A percentile compares a stretch with the other conserved stretches of the same genome.
Conservation (phyloP, 768 basidiomycete species). For the Chalciporus chontae region DNA sequence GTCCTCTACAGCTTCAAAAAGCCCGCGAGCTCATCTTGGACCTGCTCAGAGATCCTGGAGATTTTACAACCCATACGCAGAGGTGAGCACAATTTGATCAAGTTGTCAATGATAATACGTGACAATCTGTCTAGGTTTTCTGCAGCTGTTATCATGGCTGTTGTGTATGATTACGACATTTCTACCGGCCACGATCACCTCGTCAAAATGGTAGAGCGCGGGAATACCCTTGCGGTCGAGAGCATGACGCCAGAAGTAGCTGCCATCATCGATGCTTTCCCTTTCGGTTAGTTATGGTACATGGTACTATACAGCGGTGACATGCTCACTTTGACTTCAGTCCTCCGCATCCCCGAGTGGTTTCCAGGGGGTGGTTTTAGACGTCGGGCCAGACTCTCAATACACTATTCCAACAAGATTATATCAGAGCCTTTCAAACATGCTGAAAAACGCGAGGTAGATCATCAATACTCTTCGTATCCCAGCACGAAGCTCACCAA, state of each 20-base stretch:
- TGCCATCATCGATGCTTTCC: slow-evolving; percentile 18
- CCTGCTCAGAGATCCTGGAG: slow-evolving; percentile 8
- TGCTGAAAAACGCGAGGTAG: slow-evolving; percentile 12
- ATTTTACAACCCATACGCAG: slow-evolving; percentile 6
- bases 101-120: no score
- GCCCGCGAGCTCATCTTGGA: slow-evolving; percentile 14
- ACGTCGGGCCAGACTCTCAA: slow-evolving; percentile 13
- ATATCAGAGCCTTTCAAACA: slow-evolving; percentile 16
- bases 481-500: neutral
- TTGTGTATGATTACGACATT: slow-evolving; percentile 40
- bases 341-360: slow-evolving; percentile 23
- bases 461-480: neutral
- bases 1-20: slow-evolving; percentile 18
- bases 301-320: no score
- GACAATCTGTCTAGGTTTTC: slow-evolving; percentile 23
- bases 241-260: slow-evolving; percentile 14
- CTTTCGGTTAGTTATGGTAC: slow-evolving; percentile 15
- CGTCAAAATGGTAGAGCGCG: slow-evolving; percentile 36
- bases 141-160: slow-evolving; percentile 35
- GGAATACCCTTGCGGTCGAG: slow-evolving; percentile 17
- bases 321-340: neutral
- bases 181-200: slow-evolving; percentile 35
- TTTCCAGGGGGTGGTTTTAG: slow-evolving; percentile 27
- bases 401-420: slow-evolving; percentile 6
- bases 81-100: neutral